These are phyloP conservation scores for Aspergillus brasiliensis DNA, from an alignment of 2,329 filamentous ascomycete genomes.

Conservation along the genomic window DNA sequence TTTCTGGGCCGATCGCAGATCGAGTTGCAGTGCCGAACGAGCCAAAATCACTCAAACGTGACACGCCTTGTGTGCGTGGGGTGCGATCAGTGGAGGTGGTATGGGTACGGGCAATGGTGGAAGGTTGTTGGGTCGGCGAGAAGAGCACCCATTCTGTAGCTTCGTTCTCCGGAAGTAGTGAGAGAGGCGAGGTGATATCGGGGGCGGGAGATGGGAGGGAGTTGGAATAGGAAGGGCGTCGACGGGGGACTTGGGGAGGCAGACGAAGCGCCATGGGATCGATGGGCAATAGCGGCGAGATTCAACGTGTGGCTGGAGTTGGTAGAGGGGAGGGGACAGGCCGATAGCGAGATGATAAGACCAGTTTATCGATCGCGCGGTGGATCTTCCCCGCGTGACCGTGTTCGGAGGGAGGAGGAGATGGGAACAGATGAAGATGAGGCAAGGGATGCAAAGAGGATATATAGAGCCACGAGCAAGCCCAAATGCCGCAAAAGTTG, in stretches of 20 bases:
- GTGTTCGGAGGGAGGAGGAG: neutral
- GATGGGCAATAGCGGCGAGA: neutral
- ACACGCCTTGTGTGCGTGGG: conserved; percentile 68
- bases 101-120: conserved; percentile 68
- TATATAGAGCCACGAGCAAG: neutral
- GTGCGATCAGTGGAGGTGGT: conserved; percentile 67
- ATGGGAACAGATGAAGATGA: neutral
- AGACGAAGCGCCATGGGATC: conserved; percentile 41
- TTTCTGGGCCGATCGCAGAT: conserved; percentile 48
- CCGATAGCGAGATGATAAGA: conserved; percentile 15
- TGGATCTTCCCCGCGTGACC: conserved; percentile 27
- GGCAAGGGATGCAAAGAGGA: neutral
- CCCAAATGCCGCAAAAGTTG: neutral
- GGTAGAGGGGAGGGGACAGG: neutral
- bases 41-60: conserved; percentile 76
- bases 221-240: conserved; percentile 36
- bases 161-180: conserved; percentile 60
- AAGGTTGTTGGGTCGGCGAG: conserved; percentile 70
- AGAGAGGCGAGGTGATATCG: conserved; percentile 28
- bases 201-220: conserved; percentile 30
- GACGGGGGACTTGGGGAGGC: conserved; percentile 39
- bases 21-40: conserved; percentile 71
- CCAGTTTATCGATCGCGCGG: conserved; percentile 19
- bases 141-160: conserved; percentile 97
- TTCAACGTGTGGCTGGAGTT: neutral